Evolutionary conservation across 768 basidiomycete genomes (phyloP).

Genomic region (Mycena rebaudengoi): DNA sequence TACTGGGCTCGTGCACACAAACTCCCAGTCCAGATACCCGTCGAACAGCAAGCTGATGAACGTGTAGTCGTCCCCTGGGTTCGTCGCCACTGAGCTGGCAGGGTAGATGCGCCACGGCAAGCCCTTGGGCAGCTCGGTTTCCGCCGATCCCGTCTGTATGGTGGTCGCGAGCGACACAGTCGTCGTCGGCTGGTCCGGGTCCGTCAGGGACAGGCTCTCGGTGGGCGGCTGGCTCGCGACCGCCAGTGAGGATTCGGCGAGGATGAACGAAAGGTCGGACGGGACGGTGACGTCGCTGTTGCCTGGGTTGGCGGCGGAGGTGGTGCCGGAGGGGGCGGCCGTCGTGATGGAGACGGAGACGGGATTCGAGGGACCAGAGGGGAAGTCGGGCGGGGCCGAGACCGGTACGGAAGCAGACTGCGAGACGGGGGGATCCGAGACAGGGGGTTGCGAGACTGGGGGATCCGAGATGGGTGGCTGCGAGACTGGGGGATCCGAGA

Average conservation of each 20-base stretch:
- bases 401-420: no score
- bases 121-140: slow-evolving; percentile 59
- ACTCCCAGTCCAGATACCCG: slow-evolving; percentile 67
- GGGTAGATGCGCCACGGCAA: slow-evolving; percentile 73
- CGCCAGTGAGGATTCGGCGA: slow-evolving; percentile 52
- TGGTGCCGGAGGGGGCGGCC: slow-evolving; percentile 23
- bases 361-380: not conserved
- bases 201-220: slow-evolving; percentile 39
- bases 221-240: slow-evolving; percentile 41
- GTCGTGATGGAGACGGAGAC: not conserved
- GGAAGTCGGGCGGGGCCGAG: no score
- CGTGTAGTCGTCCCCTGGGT: slow-evolving; percentile 39
- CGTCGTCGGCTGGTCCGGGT: slow-evolving; percentile 55
- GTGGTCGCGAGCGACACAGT: slow-evolving; percentile 33
- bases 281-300: slow-evolving; percentile 42
- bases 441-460: no score
- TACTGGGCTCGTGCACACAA: slow-evolving; percentile 64
- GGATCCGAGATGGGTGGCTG: no score
- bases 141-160: slow-evolving; percentile 32
- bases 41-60: slow-evolving; percentile 76
- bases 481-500: no score
- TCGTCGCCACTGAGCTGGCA: slow-evolving; percentile 3
- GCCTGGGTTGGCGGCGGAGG: slow-evolving; percentile 13
- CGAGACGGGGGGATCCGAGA: no score
- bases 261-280: slow-evolving; percentile 53